Base-by-base conservation (phyloP, 768 basidiomycete species). In the Leccinum pellstonianum region DNA sequence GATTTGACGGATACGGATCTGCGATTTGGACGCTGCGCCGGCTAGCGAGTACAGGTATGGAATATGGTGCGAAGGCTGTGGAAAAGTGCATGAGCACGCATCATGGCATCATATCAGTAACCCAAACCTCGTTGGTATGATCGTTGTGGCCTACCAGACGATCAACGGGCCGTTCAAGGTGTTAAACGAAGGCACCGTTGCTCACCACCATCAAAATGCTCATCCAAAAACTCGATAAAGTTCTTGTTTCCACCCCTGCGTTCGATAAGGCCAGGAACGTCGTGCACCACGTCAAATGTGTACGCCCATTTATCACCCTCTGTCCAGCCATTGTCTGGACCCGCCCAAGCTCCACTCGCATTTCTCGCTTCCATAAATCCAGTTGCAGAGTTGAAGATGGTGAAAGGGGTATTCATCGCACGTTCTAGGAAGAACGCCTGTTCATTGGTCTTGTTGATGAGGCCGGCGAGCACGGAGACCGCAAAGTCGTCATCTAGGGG, bases 361-460 rank as follows among this genome's bases (percentile, higher is more conserved):
- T 87, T 86, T 51, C 87, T 79, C 1, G 90, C 91, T 66, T 93
- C 90, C 88, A 94, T 91, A 68, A 93, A 93, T 1, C 88, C 87
- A 0, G 87, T 90, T 5, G 37, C 54, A 19, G 60, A 55, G 65
- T 93, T 93, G 76, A 82, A 94, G 12, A 93, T 72, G 0, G 80
- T 81, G 68, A 86, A 87, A 0, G 88, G 84, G 10, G 77, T 78
- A 2, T 72, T 70, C 68, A 81, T 75, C 0, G 88, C 79, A 10
- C 91, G 81, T n/a, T 81, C 70, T 27, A 73, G 76, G 59, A 92
- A 80, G 70, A 82, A 81, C 0, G 68, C 72, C 3, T 84, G 75
- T 21, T 86, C 80, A 0, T 68, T 63, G 0, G 80, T 76, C 59
- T 86, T 84, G 29, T 79, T 76, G 12, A 91, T 77, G 3, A 79